Percentiles rank a stretch among this genome's conserved stretches.
These are phyloP conservation scores for Hymenoscyphus occultus DNA, from an alignment of 2,329 filamentous ascomycete genomes.

Conservation along the genomic window DNA sequence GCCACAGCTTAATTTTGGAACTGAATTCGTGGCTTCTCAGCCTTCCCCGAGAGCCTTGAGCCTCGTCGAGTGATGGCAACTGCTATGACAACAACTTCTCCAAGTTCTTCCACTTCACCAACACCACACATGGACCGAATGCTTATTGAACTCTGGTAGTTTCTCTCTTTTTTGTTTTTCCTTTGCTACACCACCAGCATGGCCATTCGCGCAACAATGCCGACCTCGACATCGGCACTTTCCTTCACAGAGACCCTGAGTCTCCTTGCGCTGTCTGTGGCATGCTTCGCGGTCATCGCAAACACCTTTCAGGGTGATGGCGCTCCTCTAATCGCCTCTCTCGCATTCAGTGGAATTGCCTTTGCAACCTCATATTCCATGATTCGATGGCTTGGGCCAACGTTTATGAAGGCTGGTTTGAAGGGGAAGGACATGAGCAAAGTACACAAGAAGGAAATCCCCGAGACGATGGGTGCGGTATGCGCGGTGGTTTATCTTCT, in stretches of 20 bases:
- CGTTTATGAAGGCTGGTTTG: slow-evolving; percentile 83
- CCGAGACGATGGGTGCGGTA: slow-evolving; percentile 93
- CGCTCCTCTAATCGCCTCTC: slow-evolving; percentile 82
- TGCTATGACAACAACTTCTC: background rate
- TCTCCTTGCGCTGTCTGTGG: slow-evolving; percentile 61
- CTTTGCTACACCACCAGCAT: slow-evolving; percentile 13
- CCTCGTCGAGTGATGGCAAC: background rate
- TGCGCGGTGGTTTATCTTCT: slow-evolving; percentile 91
- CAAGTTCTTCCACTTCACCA: background rate
- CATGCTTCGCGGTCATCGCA: slow-evolving; percentile 69
- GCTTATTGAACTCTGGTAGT: background rate
- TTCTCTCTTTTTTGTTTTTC: slow-evolving; percentile 5
- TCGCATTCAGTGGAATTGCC: slow-evolving; percentile 81
- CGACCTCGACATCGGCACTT: slow-evolving; percentile 39
- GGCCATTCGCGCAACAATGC: slow-evolving; percentile 16
- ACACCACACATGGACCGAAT: slow-evolving; percentile 9
- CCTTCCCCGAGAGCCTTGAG: slow-evolving; percentile 8
- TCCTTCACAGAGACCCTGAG: slow-evolving; percentile 51
- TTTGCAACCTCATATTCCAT: slow-evolving; percentile 80
- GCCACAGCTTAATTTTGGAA: slow-evolving; percentile 2
- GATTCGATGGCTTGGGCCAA: slow-evolving; percentile 88
- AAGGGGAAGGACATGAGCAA: slow-evolving; percentile 90
- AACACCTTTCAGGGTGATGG: slow-evolving; percentile 82
- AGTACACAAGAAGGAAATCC: slow-evolving; percentile 70
- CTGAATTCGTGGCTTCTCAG: slow-evolving; percentile 19